Evolutionary conservation across 1,284 basidiomycete species (phyloP).

Genomic region (Cryptococcus amylolentus): DNA sequence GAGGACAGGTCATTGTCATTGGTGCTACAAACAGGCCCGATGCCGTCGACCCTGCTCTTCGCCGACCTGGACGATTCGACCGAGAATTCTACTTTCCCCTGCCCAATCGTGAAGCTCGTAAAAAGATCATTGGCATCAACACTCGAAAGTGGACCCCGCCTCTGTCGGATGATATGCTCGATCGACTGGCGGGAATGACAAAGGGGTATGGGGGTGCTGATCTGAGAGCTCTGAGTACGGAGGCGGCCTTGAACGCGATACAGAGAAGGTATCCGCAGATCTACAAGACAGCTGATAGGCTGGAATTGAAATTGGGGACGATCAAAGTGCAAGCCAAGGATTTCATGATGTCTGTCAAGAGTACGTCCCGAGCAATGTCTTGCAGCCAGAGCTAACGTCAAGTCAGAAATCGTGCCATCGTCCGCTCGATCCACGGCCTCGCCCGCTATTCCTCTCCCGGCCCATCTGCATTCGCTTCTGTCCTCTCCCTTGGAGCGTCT

Average conservation of each 20-base stretch:
- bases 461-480: slow-evolving; percentile 80
- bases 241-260: slow-evolving; percentile 93
- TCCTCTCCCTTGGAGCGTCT: slow-evolving; percentile 65
- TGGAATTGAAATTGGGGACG: slow-evolving; percentile 79
- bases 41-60: slow-evolving; percentile 90
- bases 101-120: slow-evolving; percentile 76
- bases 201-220: slow-evolving; percentile 99
- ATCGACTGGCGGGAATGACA: slow-evolving; percentile 79
- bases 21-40: slow-evolving; percentile 98
- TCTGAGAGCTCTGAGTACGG: slow-evolving; percentile 87
- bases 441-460: slow-evolving; percentile 75
- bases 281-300: slow-evolving; percentile 83
- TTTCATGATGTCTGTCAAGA: slow-evolving; percentile 97
- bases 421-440: slow-evolving; percentile 87
- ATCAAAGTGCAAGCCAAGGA: slow-evolving; percentile 85
- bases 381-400: slow-evolving; percentile 5
- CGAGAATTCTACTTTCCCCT: slow-evolving; percentile 98
- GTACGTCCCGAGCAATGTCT: slow-evolving; percentile 54
- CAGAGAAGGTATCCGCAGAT: slow-evolving; percentile 97
- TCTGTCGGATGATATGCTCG: slow-evolving; percentile 61
- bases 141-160: slow-evolving; percentile 88
- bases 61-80: slow-evolving; percentile 94
- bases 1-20: slow-evolving; percentile 92
- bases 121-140: slow-evolving; percentile 88
- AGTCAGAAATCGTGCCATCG: slow-evolving; percentile 81